Conservation (phyloP, 148 eudicot species). For the Rhododendron henanense region DNA sequence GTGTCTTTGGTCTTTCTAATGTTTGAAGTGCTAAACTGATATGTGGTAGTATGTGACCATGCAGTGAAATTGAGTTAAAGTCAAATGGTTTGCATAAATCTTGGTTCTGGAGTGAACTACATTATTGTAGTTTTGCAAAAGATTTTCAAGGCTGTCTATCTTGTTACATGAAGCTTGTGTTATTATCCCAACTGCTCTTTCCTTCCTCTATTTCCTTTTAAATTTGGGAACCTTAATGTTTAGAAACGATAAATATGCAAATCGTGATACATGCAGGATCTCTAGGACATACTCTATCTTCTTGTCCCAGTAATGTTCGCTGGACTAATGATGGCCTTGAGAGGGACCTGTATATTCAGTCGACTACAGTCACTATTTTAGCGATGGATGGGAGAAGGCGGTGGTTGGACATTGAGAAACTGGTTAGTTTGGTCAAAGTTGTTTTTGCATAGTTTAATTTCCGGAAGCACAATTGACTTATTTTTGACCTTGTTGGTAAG, state of each 20-base stretch:
- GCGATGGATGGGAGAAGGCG: conserved; percentile 98
- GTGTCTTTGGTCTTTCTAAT: background rate
- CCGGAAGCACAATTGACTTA: background rate
- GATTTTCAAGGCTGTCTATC: background rate
- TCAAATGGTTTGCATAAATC: background rate
- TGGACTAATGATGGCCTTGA: conserved; percentile 85
- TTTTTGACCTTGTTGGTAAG: background rate
- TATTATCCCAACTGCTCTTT: background rate
- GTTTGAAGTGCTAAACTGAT: background rate
- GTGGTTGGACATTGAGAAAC: conserved; percentile 92
- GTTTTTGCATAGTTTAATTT: background rate
- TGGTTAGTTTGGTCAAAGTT: conserved; percentile 55
- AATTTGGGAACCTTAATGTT: background rate
- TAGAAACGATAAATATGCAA: background rate
- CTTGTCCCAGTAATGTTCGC: conserved; percentile 63
- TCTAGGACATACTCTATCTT: conserved; percentile 26
- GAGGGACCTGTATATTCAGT: conserved; percentile 81
- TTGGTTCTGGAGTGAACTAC: background rate
- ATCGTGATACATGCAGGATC: conserved; percentile 43
- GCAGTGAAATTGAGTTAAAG: background rate
- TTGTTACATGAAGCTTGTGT: background rate
- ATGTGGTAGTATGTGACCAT: background rate
- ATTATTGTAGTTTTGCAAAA: background rate
- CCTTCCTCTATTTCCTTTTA: background rate
- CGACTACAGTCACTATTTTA: conserved; percentile 67